These are phyloP conservation scores for Claviceps capensis DNA, from an alignment of 2,329 filamentous ascomycete species.

Conservation along the genomic window DNA sequence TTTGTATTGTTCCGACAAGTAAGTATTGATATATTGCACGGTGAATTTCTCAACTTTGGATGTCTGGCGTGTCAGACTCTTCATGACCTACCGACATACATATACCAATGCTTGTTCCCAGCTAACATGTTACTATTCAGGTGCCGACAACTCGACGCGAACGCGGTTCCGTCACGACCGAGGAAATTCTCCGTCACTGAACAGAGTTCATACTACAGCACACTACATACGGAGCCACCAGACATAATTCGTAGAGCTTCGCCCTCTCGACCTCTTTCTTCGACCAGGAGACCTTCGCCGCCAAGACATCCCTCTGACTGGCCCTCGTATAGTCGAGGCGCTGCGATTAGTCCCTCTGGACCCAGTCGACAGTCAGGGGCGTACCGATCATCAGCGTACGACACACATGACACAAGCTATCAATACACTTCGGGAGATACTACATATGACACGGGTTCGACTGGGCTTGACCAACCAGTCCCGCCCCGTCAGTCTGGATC, in stretches of 20 bases:
- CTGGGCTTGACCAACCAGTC: conserved; percentile 38
- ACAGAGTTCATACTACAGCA: conserved; percentile 31
- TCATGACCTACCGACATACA: too few relatives aligned
- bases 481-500: conserved; percentile 39
- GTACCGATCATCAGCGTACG: conserved; percentile 25
- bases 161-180: conserved; percentile 15
- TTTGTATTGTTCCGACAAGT: conserved; percentile 51
- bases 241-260: conserved; percentile 52
- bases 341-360: conserved; percentile 36
- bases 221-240: conserved; percentile 36
- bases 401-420: conserved; percentile 35
- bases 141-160: conserved; percentile 41
- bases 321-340: conserved; percentile 37
- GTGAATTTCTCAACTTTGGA: too few relatives aligned
- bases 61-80: too few relatives aligned
- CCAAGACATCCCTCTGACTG: conserved; percentile 45
- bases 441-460: conserved; percentile 20
- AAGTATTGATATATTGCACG: conserved; percentile 19
- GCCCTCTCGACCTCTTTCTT: conserved; percentile 43
- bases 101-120: not conserved
- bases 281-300: conserved; percentile 17
- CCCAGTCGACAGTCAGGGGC: conserved; percentile 33
- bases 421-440: conserved; percentile 23
- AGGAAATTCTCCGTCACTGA: conserved; percentile 6
- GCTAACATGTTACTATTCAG: conserved; percentile 16